phyloP scores from a whole-genome alignment of 176 grass and related monocot genomes.

The Carex scoparia region DNA sequence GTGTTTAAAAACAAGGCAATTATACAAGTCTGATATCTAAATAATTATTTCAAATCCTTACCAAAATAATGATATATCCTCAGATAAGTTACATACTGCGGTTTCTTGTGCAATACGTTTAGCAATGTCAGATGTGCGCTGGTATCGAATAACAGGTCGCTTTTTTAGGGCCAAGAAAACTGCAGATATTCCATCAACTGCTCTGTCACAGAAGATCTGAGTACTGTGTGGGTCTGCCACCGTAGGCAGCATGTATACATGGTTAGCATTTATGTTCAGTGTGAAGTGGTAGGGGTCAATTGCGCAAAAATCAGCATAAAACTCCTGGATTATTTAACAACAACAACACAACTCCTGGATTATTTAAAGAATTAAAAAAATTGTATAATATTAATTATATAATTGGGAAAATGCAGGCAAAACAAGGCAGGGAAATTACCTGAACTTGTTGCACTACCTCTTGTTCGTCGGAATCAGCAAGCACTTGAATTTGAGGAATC shows the following conservation, averaged over 20 bases:
- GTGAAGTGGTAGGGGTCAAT: constrained; percentile 92
- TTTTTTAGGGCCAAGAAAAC: constrained; percentile 93
- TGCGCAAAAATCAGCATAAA: constrained; percentile 93
- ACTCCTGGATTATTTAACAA: constrained; percentile 53
- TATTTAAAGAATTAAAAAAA: constrained; percentile 17
- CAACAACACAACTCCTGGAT: constrained; percentile 48
- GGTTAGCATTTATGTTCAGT: constrained; percentile 69
- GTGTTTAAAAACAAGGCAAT: not conserved
- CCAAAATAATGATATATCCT: not conserved
- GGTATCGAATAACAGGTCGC: constrained; percentile 80
- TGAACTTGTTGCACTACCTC: constrained; percentile 98
- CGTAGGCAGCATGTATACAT: constrained; percentile 84
- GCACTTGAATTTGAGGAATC: constrained; percentile 89
- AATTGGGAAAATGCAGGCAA: not conserved
- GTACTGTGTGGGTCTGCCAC: constrained; percentile 70
- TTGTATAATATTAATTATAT: not conserved
- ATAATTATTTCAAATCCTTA: not conserved
- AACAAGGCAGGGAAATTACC: constrained; percentile 31
- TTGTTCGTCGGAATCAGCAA: constrained; percentile 94
- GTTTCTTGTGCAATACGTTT: constrained; percentile 95
- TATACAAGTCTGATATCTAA: not conserved
- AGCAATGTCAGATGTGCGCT: constrained; percentile 75
- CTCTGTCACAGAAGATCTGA: constrained; percentile 83
- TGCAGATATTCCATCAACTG: constrained; percentile 84
- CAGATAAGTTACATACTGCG: constrained; percentile 45